Conservation (phyloP, 306 rosid species). For the Neltuma alba region DNA sequence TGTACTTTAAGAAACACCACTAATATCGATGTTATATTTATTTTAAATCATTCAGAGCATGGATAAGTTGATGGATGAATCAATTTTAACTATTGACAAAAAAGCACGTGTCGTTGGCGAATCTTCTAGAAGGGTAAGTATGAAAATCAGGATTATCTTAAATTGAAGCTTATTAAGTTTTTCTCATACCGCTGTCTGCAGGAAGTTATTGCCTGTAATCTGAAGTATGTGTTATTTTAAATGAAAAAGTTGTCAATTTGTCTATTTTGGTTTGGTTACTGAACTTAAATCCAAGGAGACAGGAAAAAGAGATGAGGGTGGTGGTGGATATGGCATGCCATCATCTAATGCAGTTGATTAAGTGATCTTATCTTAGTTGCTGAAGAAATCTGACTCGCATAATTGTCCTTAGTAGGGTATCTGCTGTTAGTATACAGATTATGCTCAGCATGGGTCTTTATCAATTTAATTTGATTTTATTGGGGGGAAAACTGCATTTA, state of each 20-base stretch:
- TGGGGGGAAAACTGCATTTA: neutral
- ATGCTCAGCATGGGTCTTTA: neutral
- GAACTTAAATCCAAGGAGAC: neutral
- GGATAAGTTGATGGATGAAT: constrained; percentile 53
- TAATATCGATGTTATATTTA: constrained; percentile 15
- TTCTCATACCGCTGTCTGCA: constrained; percentile 12
- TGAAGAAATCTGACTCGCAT: neutral
- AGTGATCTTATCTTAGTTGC: neutral
- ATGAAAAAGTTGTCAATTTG: neutral
- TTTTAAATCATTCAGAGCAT: constrained; percentile 63
- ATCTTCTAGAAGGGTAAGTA: constrained; percentile 60
- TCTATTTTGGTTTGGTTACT: neutral
- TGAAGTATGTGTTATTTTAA: neutral
- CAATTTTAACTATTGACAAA: constrained; percentile 42
- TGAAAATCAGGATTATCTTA: constrained; percentile 33
- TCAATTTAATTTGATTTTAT: neutral
- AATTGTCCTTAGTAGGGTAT: neutral
- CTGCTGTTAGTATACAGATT: neutral
- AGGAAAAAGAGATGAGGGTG: neutral
- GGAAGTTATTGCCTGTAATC: neutral
- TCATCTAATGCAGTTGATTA: constrained; percentile 1
- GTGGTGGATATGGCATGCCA: neutral
- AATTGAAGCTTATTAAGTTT: constrained; percentile 17
- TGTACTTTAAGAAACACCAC: constrained; percentile 26
- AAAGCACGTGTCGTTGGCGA: constrained; percentile 38